Percentiles rank a stretch among this genome's conserved stretches.
Evolutionary conservation across 768 basidiomycete genomes (phyloP).

Genomic region (Dioszegia crocea): DNA sequence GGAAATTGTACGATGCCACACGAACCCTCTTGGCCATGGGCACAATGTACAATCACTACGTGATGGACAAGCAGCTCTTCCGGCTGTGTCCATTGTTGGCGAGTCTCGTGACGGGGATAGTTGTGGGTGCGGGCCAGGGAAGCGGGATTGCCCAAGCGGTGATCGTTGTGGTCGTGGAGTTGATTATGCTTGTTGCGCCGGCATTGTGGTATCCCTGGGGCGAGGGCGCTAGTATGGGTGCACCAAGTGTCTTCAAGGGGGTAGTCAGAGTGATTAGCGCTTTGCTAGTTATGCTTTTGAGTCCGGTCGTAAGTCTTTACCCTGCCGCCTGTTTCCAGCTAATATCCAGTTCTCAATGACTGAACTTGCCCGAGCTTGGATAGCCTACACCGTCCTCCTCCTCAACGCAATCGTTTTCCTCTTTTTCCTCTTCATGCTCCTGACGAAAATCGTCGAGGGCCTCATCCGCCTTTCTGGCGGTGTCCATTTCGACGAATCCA

Average conservation of each 20-base stretch:
- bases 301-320: conserved; percentile 66
- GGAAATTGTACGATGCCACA: conserved; percentile 91
- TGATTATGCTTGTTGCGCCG: conserved; percentile 77
- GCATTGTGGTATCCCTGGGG: conserved; percentile 97
- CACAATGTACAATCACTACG: conserved; percentile 90
- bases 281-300: conserved; percentile 83
- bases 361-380: conserved; percentile 76
- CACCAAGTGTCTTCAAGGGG: conserved; percentile 88
- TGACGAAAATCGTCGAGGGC: conserved; percentile 80
- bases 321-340: conserved; percentile 11
- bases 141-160: conserved; percentile 90
- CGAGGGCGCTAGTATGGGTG: conserved; percentile 91
- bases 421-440: conserved; percentile 72
- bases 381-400: conserved; percentile 85
- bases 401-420: conserved; percentile 74
- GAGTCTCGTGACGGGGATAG: conserved; percentile 75
- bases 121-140: conserved; percentile 81
- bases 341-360: conserved; percentile 72
- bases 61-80: conserved; percentile 85
- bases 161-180: conserved; percentile 82
- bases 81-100: conserved; percentile 72
- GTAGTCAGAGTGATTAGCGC: conserved; percentile 84
- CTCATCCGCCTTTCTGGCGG: conserved; percentile 69
- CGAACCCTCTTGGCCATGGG: conserved; percentile 84
- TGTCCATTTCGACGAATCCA: conserved; percentile 78